A percentile compares a stretch with the other conserved stretches of the same genome.
Conservation (phyloP, 768 basidiomycete genomes). For the Sutorius australiensis region DNA sequence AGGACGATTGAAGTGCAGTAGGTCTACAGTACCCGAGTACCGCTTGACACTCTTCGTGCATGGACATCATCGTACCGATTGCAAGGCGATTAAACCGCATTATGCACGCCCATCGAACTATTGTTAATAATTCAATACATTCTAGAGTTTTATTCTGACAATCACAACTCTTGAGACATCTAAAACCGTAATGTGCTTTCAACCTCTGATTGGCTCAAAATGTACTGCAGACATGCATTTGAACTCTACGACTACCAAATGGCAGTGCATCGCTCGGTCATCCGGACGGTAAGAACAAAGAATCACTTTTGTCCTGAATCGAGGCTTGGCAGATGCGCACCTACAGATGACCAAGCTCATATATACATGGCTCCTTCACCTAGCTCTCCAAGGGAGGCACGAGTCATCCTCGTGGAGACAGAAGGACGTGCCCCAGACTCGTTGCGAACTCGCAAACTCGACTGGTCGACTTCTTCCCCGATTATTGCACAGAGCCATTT, state of each 20-base stretch:
- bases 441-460: slow-evolving; percentile 4
- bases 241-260: background rate
- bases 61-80: background rate
- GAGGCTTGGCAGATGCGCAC: too few species aligned
- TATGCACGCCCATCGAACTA: background rate
- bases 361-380: slow-evolving; percentile 55
- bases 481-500: slow-evolving; percentile 35
- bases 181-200: too few species aligned
- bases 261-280: background rate
- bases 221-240: background rate
- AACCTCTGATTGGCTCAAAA: background rate
- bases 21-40: background rate
- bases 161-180: background rate
- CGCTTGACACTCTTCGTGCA: background rate
- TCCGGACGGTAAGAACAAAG: background rate
- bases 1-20: slow-evolving; percentile 33
- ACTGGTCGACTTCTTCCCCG: slow-evolving; percentile 17
- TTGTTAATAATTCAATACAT: background rate
- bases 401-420: slow-evolving; percentile 6
- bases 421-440: slow-evolving; percentile 12
- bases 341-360: slow-evolving; percentile 16
- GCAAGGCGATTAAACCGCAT: background rate
- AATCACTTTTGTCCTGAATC: background rate
- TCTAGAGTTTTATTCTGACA: too few species aligned
- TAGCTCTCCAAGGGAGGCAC: slow-evolving; percentile 24